Percentiles rank a stretch among this genome's conserved stretches.
Conservation (phyloP, 164 flowering plant genomes). For the Taxillus chinensis region DNA sequence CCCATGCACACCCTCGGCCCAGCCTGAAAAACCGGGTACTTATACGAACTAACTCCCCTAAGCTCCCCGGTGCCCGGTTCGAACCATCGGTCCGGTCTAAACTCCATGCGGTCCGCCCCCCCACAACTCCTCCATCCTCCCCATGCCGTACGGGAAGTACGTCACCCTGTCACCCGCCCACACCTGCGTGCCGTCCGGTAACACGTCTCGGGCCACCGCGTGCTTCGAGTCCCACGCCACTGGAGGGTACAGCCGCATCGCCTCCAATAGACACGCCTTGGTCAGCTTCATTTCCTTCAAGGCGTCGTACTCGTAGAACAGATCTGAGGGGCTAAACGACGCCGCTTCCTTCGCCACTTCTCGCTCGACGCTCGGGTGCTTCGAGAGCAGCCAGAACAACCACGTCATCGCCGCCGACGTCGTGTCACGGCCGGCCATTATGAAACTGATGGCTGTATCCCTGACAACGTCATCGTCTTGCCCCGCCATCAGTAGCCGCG, state of each 20-base stretch:
- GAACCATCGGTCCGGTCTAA: slow-evolving; percentile 67
- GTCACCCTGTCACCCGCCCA: slow-evolving; percentile 50
- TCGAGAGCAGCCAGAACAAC: slow-evolving; percentile 57
- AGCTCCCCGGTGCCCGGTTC: slow-evolving; percentile 8
- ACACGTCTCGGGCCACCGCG: slow-evolving; percentile 27
- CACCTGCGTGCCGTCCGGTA: slow-evolving; percentile 62
- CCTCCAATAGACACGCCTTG: slow-evolving; percentile 67
- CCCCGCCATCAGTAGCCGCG: slow-evolving; percentile 40
- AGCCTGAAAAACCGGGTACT: slow-evolving; percentile 70
- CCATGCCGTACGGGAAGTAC: slow-evolving; percentile 75
- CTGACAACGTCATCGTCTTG: slow-evolving; percentile 41
- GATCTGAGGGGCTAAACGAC: not conserved
- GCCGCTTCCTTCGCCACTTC: slow-evolving; percentile 24
- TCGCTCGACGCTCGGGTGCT: slow-evolving; percentile 16
- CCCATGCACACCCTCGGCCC: slow-evolving; percentile 78
- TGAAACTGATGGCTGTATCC: slow-evolving; percentile 76
- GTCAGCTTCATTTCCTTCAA: slow-evolving; percentile 48
- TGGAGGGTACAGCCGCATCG: slow-evolving; percentile 73
- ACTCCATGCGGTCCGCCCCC: slow-evolving; percentile 53
- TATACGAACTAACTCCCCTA: slow-evolving; percentile 32
- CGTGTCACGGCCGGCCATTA: slow-evolving; percentile 87
- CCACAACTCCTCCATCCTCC: slow-evolving; percentile 70
- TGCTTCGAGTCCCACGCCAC: slow-evolving; percentile 84
- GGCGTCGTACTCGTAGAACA: slow-evolving; percentile 17
- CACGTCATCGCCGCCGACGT: slow-evolving; percentile 88